Evolutionary conservation across 371 early-diverging fungal genomes (phyloP).

Genomic region (Rhizopus microsporus): DNA sequence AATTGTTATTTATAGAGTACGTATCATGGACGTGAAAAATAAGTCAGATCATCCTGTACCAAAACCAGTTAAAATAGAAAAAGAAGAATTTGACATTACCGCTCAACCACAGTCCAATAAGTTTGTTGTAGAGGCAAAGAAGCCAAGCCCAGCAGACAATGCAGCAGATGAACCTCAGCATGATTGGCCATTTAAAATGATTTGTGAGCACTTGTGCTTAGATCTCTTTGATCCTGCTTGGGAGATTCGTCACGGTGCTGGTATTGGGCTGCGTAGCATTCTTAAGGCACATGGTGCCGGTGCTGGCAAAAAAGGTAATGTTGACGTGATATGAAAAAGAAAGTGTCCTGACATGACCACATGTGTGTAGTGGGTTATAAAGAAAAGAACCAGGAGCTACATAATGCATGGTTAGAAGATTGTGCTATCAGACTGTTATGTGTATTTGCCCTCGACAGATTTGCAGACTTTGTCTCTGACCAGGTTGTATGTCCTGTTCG

Average conservation of each 20-base stretch:
- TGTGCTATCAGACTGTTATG: conserved; percentile 85
- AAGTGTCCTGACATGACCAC: neutral
- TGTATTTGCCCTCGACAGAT: conserved; percentile 93
- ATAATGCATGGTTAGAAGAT: conserved; percentile 86
- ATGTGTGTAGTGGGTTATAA: conserved; percentile 39
- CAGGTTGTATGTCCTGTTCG: conserved; percentile 95
- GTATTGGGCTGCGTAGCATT: conserved; percentile 89
- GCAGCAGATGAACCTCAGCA: conserved; percentile 21
- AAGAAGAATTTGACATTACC: conserved; percentile 62
- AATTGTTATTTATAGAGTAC: conserved; percentile 33
- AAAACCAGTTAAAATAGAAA: conserved; percentile 51
- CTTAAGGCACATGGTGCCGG: conserved; percentile 87
- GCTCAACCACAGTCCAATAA: conserved; percentile 73
- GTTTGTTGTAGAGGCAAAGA: conserved; percentile 75
- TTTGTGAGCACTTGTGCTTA: conserved; percentile 87
- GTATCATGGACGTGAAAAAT: conserved; percentile 46
- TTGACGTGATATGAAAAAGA: neutral
- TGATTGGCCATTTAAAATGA: conserved; percentile 92
- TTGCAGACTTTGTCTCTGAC: conserved; percentile 96
- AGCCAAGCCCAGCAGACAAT: conserved; percentile 36
- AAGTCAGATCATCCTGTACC: conserved; percentile 45
- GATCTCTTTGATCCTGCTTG: conserved; percentile 92
- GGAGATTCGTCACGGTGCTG: conserved; percentile 97
- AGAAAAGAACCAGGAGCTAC: conserved; percentile 65
- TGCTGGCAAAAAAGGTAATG: conserved; percentile 68